Evolutionary conservation across 2,329 filamentous ascomycete species (phyloP), one percentile per base, ranked within the genome.

Genomic region (Curvularia eragrostidis): DNA sequence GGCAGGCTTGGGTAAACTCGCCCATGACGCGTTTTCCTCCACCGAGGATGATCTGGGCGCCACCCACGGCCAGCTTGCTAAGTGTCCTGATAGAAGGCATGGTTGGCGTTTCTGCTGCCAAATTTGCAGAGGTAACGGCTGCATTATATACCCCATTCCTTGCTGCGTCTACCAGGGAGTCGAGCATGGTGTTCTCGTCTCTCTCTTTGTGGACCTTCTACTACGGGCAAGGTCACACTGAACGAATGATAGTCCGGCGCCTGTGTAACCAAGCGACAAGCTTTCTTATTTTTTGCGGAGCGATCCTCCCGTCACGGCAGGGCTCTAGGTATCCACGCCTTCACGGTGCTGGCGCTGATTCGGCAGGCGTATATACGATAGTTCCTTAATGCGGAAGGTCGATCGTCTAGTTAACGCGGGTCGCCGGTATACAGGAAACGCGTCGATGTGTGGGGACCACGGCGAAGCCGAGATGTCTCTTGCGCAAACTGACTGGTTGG

Each of bases 41-140:
- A 43, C 72, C 72, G 21, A 71, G 65, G 48, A 77, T 57, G 34
- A 76, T 61, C 53, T 75, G 72, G 19, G 70, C 73, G 30, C 74
- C 73, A 42, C 69, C 66, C 2, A 78, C 56, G 21, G 74, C 75
- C 36, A 78, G 52, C 64, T 78, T 77, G 53, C 73, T 70, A 43
- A 78, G 57, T 15, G 72, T 74, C 24, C 71, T 62, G 30, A 78
- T 59, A 24, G 75, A 77, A 58, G 75, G 75, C 55, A 77, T 64
- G 41, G 60, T 49, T 52, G 67, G 63, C 47, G 72, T 58, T 60
- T 74, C 59, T 63, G 61, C 59, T 41, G 34, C 52, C 47, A 52
- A 19, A 19, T 24, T 53, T 43, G 42, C 56, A 19, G 64, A 49
- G 57, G 67, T 26, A 28, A 49, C 52, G 6, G 59, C 66, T 9